Evolutionary conservation across 345 rosid species (phyloP).

Genomic region (Aethionema arabicum): DNA sequence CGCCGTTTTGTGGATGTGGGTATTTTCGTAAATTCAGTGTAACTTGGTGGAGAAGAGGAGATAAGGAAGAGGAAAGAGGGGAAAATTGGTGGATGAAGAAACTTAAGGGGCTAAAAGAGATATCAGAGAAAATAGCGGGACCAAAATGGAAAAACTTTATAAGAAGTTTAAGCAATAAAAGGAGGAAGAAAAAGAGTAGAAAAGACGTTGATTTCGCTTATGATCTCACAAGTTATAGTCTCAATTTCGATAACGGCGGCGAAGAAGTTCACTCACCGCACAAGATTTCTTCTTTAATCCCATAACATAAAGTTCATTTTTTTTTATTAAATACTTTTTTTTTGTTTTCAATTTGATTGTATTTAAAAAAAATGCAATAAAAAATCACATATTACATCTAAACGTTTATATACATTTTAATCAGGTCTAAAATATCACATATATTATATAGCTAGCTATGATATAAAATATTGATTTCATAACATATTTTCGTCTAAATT

Average conservation of each 20-base stretch:
- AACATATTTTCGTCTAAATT: too few relatives aligned
- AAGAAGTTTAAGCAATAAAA: constrained; percentile 37
- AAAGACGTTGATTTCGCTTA: constrained; percentile 43
- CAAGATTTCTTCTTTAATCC: constrained; percentile 44
- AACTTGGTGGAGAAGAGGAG: constrained; percentile 27
- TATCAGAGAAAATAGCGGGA: constrained; percentile 55
- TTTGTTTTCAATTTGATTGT: constrained; percentile 10
- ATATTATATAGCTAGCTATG: too few relatives aligned
- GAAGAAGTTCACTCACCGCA: constrained; percentile 36
- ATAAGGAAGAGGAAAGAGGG: constrained; percentile 20
- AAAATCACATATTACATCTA: too few relatives aligned
- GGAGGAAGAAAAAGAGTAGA: constrained; percentile 37
- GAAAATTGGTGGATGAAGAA: constrained; percentile 41
- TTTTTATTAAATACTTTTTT: background rate
- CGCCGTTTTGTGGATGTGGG: constrained; percentile 35
- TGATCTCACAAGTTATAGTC: constrained; percentile 63
- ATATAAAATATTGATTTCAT: too few relatives aligned
- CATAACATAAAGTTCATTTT: constrained; percentile 8
- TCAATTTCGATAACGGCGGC: constrained; percentile 70
- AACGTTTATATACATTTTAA: too few relatives aligned
- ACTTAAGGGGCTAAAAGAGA: constrained; percentile 41
- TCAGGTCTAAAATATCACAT: too few relatives aligned
- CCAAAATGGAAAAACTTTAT: constrained; percentile 70
- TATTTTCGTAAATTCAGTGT: constrained; percentile 38
- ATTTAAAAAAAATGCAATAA: background rate